These are phyloP conservation scores for Magnusiomyces starmeri DNA, from an alignment of 1,139 yeast species.

Conservation along the genomic window DNA sequence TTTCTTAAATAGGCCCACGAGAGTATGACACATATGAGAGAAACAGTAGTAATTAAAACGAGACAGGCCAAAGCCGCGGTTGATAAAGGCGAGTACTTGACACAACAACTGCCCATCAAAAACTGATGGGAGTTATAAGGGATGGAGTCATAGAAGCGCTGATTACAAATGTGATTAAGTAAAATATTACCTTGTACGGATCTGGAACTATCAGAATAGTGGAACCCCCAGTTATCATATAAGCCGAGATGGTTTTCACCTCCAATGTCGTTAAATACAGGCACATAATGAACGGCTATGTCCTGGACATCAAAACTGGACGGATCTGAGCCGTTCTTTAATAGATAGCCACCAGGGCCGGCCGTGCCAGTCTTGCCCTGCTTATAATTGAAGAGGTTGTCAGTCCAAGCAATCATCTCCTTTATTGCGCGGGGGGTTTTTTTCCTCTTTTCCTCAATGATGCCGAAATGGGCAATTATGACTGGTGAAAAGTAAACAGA, in stretches of 20 bases:
- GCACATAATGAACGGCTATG: neutral
- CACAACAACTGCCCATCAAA: slow-evolving; percentile 8
- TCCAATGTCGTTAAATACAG: neutral
- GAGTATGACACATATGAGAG: neutral
- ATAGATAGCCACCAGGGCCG: neutral
- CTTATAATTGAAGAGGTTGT: neutral
- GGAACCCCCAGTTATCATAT: slow-evolving; percentile 2
- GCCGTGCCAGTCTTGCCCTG: neutral
- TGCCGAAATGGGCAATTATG: neutral
- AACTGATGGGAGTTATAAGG: neutral
- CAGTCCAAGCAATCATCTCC: neutral
- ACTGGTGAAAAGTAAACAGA: neutral
- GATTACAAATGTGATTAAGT: slow-evolving; percentile 13
- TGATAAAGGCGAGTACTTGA: slow-evolving; percentile 1
- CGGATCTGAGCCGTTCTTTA: neutral
- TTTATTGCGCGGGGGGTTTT: too few species aligned
- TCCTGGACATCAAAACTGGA: neutral
- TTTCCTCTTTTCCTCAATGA: too few species aligned
- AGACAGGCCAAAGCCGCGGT: neutral
- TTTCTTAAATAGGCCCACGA: too few species aligned
- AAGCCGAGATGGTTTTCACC: neutral
- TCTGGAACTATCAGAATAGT: slow-evolving; percentile 9
- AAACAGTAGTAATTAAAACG: neutral
- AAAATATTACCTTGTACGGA: slow-evolving; percentile 9
- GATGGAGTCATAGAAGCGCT: neutral